phyloP scores from a whole-genome alignment of 1,284 basidiomycete species.

The Entoloma clypeatum region DNA sequence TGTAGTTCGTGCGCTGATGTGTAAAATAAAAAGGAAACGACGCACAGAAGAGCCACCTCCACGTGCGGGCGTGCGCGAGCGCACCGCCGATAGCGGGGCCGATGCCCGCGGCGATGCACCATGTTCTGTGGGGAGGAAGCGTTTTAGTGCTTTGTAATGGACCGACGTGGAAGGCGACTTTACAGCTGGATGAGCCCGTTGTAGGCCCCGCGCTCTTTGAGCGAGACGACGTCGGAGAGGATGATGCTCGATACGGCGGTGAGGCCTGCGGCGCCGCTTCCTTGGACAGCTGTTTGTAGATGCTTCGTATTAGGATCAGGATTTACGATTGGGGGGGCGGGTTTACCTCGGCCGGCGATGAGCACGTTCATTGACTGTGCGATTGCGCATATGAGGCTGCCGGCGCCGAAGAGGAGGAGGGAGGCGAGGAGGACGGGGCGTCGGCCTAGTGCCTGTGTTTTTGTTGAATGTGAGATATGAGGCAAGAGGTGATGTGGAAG shows the following conservation, averaged over 20 bases:
- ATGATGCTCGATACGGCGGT: constrained; percentile 37
- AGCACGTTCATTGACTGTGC: constrained; percentile 17
- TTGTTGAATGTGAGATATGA: neutral
- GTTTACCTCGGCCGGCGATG: constrained; percentile 18
- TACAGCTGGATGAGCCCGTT: constrained; percentile 27
- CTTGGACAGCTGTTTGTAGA: constrained; percentile 14
- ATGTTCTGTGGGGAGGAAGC: neutral
- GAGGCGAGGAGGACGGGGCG: constrained; percentile 14
- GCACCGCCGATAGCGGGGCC: constrained; percentile 2
- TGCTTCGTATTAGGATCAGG: neutral
- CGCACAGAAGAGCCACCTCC: constrained; percentile 12
- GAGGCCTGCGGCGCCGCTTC: constrained; percentile 40
- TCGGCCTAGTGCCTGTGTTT: constrained; percentile 20
- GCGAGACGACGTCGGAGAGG: constrained; percentile 38
- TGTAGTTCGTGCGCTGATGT: too few relatives aligned
- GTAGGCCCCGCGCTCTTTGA: constrained; percentile 30
- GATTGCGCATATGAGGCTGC: constrained; percentile 16
- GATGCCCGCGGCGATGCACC: neutral
- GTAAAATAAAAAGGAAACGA: neutral
- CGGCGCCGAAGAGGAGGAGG: constrained; percentile 17
- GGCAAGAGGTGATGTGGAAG: neutral
- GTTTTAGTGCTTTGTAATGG: neutral
- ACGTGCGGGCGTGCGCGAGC: neutral
- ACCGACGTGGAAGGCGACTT: neutral
- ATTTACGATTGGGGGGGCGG: neutral